Base-by-base conservation (phyloP, 2,329 filamentous ascomycete genomes). In the Pyrenophora teres region DNA sequence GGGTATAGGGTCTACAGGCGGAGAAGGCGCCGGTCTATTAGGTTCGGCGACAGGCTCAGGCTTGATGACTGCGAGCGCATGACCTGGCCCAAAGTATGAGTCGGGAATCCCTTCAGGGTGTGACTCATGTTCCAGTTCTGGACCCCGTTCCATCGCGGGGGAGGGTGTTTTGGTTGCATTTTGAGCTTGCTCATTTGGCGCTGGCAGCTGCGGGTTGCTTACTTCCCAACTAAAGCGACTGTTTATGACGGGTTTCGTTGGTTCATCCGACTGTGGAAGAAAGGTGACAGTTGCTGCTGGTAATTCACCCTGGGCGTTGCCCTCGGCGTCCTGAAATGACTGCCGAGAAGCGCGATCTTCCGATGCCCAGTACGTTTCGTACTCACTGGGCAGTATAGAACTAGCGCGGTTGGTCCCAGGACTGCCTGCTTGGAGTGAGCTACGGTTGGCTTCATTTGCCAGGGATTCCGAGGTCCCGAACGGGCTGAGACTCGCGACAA, bases 301-400 rank as follows among this genome's bases (percentile, higher is more conserved):
- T 7, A 57, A 25, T 13, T 42, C 59, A 12, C 53, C 62, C 37
- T 67, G 62, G 16, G 54, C 50, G 13, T 30, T 51, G 15, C 35
- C 67, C 54, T 46, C 62, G 50, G 46, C 60, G 65, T 62, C 67
- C 35, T 57, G 57, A 39, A 64, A 72, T 45, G 37, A 64, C 49
- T 32, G 69, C 39, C 75, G 77, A 36, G 66, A 62, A 16, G 53
- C 42, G 21, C 81, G 77, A 37, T 78, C 79, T 7, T 73, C 70
- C 21, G 80, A 77, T 2, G 80, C 79, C 81, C 86, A 87, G 65
- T 89, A 89, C 59, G 82, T 84, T 50, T 87, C 86, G 62, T 89
- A 89, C 38, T 88, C 85, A 54, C 80, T 80, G 0, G 84, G 81
- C 2, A 88, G 74, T 59, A 88, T 86, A 15, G 80, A 83, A 67